A percentile compares a stretch with the other conserved stretches of the same genome.
Evolutionary conservation across 768 basidiomycete species (phyloP).

Genomic region (Rhodotorula sphaerocarpa): DNA sequence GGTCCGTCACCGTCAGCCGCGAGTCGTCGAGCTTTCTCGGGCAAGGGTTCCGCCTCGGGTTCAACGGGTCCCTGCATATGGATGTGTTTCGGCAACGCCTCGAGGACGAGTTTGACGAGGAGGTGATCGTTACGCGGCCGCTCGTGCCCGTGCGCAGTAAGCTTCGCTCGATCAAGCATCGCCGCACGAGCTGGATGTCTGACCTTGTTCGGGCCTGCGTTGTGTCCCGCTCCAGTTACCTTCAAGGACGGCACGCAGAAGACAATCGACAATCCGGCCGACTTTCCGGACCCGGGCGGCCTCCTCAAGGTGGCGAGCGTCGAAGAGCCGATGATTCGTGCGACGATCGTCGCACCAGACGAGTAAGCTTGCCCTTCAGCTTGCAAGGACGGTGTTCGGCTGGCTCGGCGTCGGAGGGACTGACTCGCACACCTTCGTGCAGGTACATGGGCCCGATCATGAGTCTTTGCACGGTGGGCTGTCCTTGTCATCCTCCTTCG

Average conservation of each 20-base stretch:
- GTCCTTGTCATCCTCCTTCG: not conserved
- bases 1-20: conserved; percentile 78
- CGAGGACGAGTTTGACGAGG: conserved; percentile 88
- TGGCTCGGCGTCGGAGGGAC: too few relatives aligned
- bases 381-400: not conserved
- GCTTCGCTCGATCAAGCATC: too few relatives aligned
- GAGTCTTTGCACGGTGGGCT: conserved; percentile 64
- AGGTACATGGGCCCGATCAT: conserved; percentile 87
- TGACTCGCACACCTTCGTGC: too few relatives aligned
- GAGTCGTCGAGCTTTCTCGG: conserved; percentile 91
- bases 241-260: conserved; percentile 59
- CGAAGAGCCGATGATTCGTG: conserved; percentile 86
- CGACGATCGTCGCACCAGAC: conserved; percentile 89
- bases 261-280: conserved; percentile 79
- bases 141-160: conserved; percentile 86
- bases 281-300: conserved; percentile 80
- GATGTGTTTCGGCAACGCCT: conserved; percentile 89
- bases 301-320: conserved; percentile 56
- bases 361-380: conserved; percentile 48
- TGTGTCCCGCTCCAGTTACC: conserved; percentile 62
- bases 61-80: conserved; percentile 93
- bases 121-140: conserved; percentile 88
- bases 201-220: too few relatives aligned
- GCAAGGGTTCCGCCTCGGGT: conserved; percentile 89
- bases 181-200: too few relatives aligned